Evolutionary conservation across 192 early-diverging fungal species (phyloP), one percentile per base, ranked within the genome.

Genomic region (Geosiphon pyriformis): DNA sequence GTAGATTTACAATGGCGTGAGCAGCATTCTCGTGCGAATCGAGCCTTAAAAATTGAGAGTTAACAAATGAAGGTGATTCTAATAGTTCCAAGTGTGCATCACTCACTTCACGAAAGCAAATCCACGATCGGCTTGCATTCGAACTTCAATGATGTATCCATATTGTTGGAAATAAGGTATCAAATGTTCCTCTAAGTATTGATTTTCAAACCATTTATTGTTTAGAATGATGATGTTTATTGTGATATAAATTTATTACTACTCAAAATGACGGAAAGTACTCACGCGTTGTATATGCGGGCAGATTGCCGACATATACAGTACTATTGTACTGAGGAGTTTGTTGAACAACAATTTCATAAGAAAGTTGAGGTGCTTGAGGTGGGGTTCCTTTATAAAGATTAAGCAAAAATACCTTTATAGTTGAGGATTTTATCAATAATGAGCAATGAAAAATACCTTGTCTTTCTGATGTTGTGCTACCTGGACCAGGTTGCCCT

Each of bases 21-120:
- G 94, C 88, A 1, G 94, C 94, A 73, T 87, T 88, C 71, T 94
- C 90, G 70, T 95, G 94, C 1, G 91, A 83, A 76, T 94, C 92
- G 71, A 95, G 72, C 65, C 83, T 88, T 50, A 42, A 54, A 25
- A 33, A 15, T n/a, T n/a, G n/a, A n/a, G n/a, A n/a, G n/a, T n/a
- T n/a, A n/a, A n/a, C n/a, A n/a, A n/a, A n/a, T n/a, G n/a, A n/a
- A n/a, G n/a, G n/a, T n/a, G n/a, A n/a, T n/a, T n/a, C n/a, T n/a
- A n/a, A n/a, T n/a, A n/a, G n/a, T n/a, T n/a, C n/a, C n/a, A n/a
- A n/a, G n/a, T n/a, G n/a, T n/a, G n/a, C n/a, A 31, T n/a, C 17
- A 17, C 78, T 62, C 73, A 87, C 86, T 92, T 92, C 66, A 94
- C 82, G 77, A 96, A 96, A 10, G 89, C 93, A 71, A 88, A 96